Base-by-base conservation (phyloP, 2,329 filamentous ascomycete species). In the Zarea fungicola region DNA sequence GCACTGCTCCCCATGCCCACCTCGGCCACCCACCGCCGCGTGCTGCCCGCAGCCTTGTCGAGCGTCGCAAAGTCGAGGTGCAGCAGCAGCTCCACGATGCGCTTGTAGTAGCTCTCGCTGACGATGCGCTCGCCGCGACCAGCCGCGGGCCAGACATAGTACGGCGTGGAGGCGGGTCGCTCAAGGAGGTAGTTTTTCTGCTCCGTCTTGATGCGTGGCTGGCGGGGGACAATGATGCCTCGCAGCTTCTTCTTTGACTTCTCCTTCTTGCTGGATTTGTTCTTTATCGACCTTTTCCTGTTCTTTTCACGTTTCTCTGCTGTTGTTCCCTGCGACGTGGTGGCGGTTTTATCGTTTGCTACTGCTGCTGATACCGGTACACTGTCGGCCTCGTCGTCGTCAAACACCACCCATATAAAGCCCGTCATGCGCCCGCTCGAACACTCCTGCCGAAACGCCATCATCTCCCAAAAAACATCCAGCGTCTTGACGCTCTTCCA, bases 381-480 rank as follows among this genome's bases (percentile, higher is more conserved):
- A 26, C 56, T 52, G n/a, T 58, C 55, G 29, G 40, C 14, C 34
- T 16, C 29, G 16, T 60, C 52, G 9, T 81, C 76, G 28, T 89
- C 85, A 55, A 96, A 86, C 0, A 96, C 84, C 22, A 96, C 71
- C 92, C 95, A 99, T 22, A 97, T 76, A 57, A 99, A 99, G 0
- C 95, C 95, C 0, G 96, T 95, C 61, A 96, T 76, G 16, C 91
- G 78, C 0, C 93, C 95, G 28, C 90, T 89, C 1, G 91, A 96
- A 62, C 93, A 99, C 62, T 99, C 93, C 64, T 97, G 93, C 49
- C 93, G 78, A 62, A 88, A 97, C 0, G 91, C 85, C 92, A 99
- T 97, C 78, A 95, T 87, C 54, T 99, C 93, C 93, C 93, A 99
- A 61, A 99, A 99, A 57, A 91, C 84, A n/a, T 91, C 87, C 34